These are phyloP conservation scores for slime mould (Dictyostelium discoideum) DNA, from an alignment of 78 protist genomes.

Conservation along the genomic window DNA sequence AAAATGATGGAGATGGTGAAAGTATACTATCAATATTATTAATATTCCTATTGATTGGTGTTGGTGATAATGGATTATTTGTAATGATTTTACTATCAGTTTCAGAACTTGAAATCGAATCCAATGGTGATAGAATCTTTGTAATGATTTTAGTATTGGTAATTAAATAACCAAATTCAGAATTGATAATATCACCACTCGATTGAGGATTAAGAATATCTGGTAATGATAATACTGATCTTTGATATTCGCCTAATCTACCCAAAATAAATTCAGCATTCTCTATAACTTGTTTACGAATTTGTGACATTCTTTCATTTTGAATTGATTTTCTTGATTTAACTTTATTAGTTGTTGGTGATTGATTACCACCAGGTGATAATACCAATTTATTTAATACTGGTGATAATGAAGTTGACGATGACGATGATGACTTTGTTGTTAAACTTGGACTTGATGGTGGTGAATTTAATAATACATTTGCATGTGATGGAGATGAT, in stretches of 20 bases:
- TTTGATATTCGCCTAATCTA: constrained; percentile 67
- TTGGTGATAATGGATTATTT: neutral
- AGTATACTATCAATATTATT: neutral
- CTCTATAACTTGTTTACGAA: constrained; percentile 17
- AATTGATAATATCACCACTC: constrained; percentile 8
- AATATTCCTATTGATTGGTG: neutral
- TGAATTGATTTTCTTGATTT: neutral
- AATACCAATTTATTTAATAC: neutral
- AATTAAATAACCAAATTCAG: constrained; percentile 62
- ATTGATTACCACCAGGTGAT: neutral
- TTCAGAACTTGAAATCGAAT: constrained; percentile 47
- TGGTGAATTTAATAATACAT: neutral
- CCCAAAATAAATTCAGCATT: constrained; percentile 55
- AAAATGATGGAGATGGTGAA: neutral
- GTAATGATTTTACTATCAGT: constrained; percentile 21
- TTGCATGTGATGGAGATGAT: constrained; percentile 9
- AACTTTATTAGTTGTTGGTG: neutral
- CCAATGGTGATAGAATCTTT: constrained; percentile 57
- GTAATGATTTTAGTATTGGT: constrained; percentile 39
- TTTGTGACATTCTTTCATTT: constrained; percentile 1
- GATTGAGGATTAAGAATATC: constrained; percentile 22
- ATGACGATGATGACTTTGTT: neutral
- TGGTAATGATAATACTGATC: constrained; percentile 52
- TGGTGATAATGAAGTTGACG: constrained; percentile 1
- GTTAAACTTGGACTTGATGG: neutral